A percentile compares a stretch with the other conserved stretches of the same genome.
Evolutionary conservation across 108 stramenopile genomes (phyloP).

Genomic region (Nitzschia putrida): DNA sequence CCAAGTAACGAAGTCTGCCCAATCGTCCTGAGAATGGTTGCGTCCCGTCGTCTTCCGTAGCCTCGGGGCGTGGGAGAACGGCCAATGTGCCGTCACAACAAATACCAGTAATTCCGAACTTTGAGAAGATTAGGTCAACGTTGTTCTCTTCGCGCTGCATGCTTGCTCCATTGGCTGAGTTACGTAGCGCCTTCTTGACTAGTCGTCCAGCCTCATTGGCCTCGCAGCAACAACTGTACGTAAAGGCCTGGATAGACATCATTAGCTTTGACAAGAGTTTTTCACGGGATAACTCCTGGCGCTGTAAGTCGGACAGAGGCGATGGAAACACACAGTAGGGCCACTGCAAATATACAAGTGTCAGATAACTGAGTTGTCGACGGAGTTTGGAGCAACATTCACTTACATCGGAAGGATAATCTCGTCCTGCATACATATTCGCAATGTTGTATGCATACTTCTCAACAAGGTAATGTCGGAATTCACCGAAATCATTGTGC

Average conservation of each 20-base stretch:
- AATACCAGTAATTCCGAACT: conserved; percentile 67
- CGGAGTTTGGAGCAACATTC: not conserved
- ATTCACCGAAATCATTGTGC: conserved; percentile 73
- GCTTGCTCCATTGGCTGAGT: conserved; percentile 24
- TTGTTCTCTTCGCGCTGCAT: conserved; percentile 23
- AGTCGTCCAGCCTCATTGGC: conserved; percentile 60
- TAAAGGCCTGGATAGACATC: conserved; percentile 77
- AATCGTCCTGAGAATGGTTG: conserved; percentile 81
- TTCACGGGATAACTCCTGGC: conserved; percentile 82
- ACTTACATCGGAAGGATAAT: conserved; percentile 63
- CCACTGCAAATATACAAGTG: conserved; percentile 53
- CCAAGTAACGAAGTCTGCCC: conserved; percentile 75
- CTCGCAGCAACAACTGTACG: conserved; percentile 80
- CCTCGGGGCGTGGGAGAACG: conserved; percentile 55
- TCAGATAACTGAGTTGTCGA: not conserved
- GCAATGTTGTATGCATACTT: conserved; percentile 70
- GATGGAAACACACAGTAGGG: conserved; percentile 74
- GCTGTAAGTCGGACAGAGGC: conserved; percentile 56
- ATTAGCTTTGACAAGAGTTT: conserved; percentile 76
- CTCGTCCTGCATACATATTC: conserved; percentile 59
- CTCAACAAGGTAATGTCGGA: conserved; percentile 80
- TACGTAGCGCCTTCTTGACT: conserved; percentile 26
- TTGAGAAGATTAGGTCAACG: conserved; percentile 45
- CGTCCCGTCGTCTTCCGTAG: conserved; percentile 59
- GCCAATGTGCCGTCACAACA: conserved; percentile 53